Conservation (phyloP, 2,329 filamentous ascomycete genomes). For the Colletotrichum chrysophilum region DNA sequence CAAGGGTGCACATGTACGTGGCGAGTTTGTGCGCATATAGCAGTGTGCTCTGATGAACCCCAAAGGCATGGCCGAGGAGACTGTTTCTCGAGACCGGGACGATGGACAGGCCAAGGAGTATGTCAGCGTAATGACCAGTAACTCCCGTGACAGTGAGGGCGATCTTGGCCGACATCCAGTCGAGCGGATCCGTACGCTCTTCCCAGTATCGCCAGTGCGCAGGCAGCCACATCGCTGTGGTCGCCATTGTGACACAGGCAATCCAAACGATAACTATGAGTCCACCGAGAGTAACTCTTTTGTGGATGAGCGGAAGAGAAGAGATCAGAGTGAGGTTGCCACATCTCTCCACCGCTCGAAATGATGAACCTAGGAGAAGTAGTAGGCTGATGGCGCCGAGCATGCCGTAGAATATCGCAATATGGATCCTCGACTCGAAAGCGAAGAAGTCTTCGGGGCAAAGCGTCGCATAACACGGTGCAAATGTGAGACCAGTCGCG, state of each 20-base stretch:
- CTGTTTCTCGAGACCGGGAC: slow-evolving; percentile 20
- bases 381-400: not conserved
- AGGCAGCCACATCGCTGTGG: slow-evolving; percentile 4
- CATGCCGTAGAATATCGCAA: slow-evolving; percentile 15
- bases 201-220: slow-evolving; percentile 12
- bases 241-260: slow-evolving; percentile 1
- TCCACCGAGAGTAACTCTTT: slow-evolving; percentile 9
- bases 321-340: not conserved
- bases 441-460: slow-evolving; percentile 19
- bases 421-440: slow-evolving; percentile 15
- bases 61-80: slow-evolving; percentile 14
- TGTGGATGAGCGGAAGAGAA: not conserved
- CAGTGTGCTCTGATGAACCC: slow-evolving; percentile 20
- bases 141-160: slow-evolving; percentile 15
- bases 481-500: slow-evolving; percentile 9
- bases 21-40: slow-evolving; percentile 16
- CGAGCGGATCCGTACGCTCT: not conserved
- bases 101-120: slow-evolving; percentile 16
- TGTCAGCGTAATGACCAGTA: slow-evolving; percentile 20
- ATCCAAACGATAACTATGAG: slow-evolving; percentile 1
- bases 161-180: slow-evolving; percentile 16
- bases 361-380: not conserved
- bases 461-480: slow-evolving; percentile 17
- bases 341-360: not conserved
- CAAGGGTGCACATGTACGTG: slow-evolving; percentile 1